Percentiles rank a stretch among this genome's conserved stretches.
Evolutionary conservation across 2,329 filamentous ascomycete genomes (phyloP).

Genomic region (Aspergillus chevalieri): DNA sequence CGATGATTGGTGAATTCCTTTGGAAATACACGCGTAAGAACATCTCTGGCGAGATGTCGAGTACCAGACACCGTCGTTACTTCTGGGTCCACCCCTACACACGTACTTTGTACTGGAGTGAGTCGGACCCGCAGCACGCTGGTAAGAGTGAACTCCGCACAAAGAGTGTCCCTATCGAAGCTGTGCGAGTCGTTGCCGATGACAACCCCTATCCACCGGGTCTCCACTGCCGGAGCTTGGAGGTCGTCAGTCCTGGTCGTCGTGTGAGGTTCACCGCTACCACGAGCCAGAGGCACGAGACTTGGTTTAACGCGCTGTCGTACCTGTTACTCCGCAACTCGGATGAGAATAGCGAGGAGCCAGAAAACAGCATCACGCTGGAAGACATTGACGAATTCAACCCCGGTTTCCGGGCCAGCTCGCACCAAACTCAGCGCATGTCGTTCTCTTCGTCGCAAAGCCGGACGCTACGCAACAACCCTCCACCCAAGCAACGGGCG

Average conservation of each 20-base stretch:
- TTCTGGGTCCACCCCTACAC: constrained; percentile 99
- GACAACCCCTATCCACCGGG: constrained; percentile 94
- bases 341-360: constrained; percentile 50
- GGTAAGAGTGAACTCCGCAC: constrained; percentile 69
- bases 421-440: constrained; percentile 49
- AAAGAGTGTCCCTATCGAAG: constrained; percentile 92
- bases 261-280: constrained; percentile 90
- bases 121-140: constrained; percentile 73
- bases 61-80: constrained; percentile 85
- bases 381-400: constrained; percentile 76
- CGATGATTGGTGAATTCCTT: constrained; percentile 97
- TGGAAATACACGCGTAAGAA: constrained; percentile 99
- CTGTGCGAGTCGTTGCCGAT: constrained; percentile 83
- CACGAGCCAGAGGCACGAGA: constrained; percentile 91
- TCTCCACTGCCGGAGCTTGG: constrained; percentile 85
- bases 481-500: constrained; percentile 46
- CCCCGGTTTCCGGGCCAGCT: constrained; percentile 52
- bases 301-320: constrained; percentile 95
- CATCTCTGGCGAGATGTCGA: constrained; percentile 81
- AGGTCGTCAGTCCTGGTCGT: constrained; percentile 82
- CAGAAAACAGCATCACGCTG: constrained; percentile 51
- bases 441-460: constrained; percentile 80
- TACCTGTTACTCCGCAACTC: constrained; percentile 79
- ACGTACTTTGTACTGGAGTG: constrained; percentile 92
- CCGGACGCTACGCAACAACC: constrained; percentile 58